Evolutionary conservation across 306 rosid genomes (phyloP).

Genomic region (Senna tora): DNA sequence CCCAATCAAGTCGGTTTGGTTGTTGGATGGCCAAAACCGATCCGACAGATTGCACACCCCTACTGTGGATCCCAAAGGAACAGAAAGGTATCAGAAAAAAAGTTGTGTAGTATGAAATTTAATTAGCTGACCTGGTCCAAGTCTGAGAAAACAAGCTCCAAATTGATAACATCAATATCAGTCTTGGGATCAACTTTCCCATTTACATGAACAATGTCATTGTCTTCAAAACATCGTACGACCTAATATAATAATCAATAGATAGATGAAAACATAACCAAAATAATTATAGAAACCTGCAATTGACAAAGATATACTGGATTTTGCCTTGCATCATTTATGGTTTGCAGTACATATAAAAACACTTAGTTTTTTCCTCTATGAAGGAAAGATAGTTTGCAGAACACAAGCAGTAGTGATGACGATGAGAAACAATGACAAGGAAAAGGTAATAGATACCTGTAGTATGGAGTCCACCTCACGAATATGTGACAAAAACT

Average conservation of each 20-base stretch:
- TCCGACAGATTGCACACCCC: too few species aligned
- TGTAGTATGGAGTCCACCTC: constrained; percentile 98
- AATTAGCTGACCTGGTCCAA: constrained; percentile 85
- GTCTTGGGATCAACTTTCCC: constrained; percentile 91
- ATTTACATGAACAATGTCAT: constrained; percentile 89
- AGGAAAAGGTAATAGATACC: constrained; percentile 48
- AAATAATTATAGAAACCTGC: background rate
- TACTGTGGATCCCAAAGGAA: constrained; percentile 27
- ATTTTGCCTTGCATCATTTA: background rate
- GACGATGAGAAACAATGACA: constrained; percentile 24
- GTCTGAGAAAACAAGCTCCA: constrained; percentile 94
- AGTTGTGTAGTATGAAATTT: constrained; percentile 20
- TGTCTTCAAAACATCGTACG: constrained; percentile 94
- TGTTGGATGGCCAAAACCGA: too few species aligned
- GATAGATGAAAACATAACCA: constrained; percentile 29
- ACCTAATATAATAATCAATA: constrained; percentile 56
- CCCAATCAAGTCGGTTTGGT: too few species aligned
- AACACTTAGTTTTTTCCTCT: constrained; percentile 3
- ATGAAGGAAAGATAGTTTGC: constrained; percentile 1
- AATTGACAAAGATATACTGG: background rate
- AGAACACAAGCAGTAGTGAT: constrained; percentile 19
- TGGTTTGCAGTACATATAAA: constrained; percentile 23
- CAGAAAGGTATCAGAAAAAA: constrained; percentile 24
- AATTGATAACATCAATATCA: constrained; percentile 91
- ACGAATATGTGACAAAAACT: constrained; percentile 89